Base-by-base conservation (phyloP, 768 basidiomycete species). In the Neoboletus subvelutipes region DNA sequence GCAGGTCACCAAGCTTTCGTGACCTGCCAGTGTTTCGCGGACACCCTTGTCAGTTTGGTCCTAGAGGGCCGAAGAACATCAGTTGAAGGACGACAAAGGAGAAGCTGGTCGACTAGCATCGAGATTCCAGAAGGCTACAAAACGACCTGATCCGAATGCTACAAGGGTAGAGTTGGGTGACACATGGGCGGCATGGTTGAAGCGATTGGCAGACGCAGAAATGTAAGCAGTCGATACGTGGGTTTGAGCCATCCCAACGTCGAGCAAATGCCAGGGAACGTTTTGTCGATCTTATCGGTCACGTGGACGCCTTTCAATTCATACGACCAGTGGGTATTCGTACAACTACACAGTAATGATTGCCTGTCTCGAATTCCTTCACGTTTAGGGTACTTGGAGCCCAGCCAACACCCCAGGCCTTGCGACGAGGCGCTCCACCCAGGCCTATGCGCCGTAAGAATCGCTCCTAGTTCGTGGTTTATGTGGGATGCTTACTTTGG, bases 1-100 rank as follows among this genome's bases (percentile, higher is more conserved):
- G 45, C 85, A 88, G 22, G 94, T 94, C 22, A 98, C 82, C 18
- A 83, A 66, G 11, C 84, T 85, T 45, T 82, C 72, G 65, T 95
- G 93, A 4, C 87, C 92, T 1, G 86, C 81, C 7, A 98, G 78
- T 1, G 92, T 95, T 53, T 79, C 73, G 20, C 75, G 74, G 29
- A 95, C 78, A 1, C 90, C 87, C 45, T 67, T 68, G 61, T 84
- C 82, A 12, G 62, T 52, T 17, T 67, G 62, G 55, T 79, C 77
- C 87, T 90, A 60, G 47, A 43, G 15, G 33, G 61, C 24, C 59
- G 45, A 31, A 50, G 34, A 36, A 20, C 24, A 41, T 61, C 43
- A 64, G 39, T 43, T 13, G 40, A 39, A 24, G 33, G 10, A 40
- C 48, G 10, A 13, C 5, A 29, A 15, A 29, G 12, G 31, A 46